Conservation (phyloP, 495 filamentous ascomycete species). For the Sporormia fimetaria region DNA sequence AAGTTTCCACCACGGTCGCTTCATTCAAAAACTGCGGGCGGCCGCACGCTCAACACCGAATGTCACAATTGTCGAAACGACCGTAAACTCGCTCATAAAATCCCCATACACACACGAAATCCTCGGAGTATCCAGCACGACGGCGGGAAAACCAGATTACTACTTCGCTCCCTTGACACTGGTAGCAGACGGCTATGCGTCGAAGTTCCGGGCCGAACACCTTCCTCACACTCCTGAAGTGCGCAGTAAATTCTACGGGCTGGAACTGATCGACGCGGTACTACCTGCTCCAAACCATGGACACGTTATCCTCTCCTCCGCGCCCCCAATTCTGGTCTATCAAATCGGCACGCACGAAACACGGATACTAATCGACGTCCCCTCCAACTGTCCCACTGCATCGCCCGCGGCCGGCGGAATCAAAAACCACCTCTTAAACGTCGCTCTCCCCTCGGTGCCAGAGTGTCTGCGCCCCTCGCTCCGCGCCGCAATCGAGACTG, state of each 20-base stretch:
- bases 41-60: conserved; percentile 32
- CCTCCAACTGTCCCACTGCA: conserved; percentile 63
- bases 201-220: conserved; percentile 78
- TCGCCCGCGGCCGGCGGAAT: conserved; percentile 62
- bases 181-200: conserved; percentile 85
- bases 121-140: conserved; percentile 62
- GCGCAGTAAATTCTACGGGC: conserved; percentile 74
- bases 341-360: conserved; percentile 96
- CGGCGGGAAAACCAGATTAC: conserved; percentile 47
- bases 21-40: conserved; percentile 32
- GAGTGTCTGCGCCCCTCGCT: conserved; percentile 62
- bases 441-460: conserved; percentile 68
- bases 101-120: conserved; percentile 38
- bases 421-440: conserved; percentile 63
- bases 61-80: conserved; percentile 41
- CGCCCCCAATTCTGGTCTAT: conserved; percentile 79
- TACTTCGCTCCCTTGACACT: conserved; percentile 84
- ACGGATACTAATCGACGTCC: conserved; percentile 81
- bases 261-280: conserved; percentile 79
- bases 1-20: conserved; percentile 38
- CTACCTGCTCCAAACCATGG: conserved; percentile 65
- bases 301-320: conserved; percentile 74
- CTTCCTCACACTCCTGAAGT: conserved; percentile 57
- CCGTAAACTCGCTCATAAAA: conserved; percentile 37
- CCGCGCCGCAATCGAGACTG: conserved; percentile 58